Conservation (phyloP, 1,284 basidiomycete genomes). For the Earliella scabrosa region DNA sequence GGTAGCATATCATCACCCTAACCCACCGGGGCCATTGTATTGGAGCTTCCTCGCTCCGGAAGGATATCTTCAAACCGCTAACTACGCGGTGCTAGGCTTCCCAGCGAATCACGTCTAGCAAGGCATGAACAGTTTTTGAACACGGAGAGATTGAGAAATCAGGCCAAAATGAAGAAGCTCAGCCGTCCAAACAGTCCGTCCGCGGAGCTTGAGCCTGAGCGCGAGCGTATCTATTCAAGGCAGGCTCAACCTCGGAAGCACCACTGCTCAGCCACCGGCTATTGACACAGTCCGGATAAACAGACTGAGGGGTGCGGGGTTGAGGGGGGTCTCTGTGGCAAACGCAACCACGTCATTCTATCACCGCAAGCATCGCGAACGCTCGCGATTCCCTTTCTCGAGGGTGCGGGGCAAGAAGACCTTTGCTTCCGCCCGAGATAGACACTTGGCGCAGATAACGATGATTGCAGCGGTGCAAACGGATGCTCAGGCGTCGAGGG, state of each 20-base stretch:
- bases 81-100: too few species aligned
- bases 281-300: background rate
- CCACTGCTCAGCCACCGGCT: background rate
- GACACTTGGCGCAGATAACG: background rate
- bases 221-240: background rate
- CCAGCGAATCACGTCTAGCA: too few species aligned
- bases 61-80: too few species aligned
- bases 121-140: too few species aligned
- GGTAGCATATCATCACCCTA: too few species aligned
- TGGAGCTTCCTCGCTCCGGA: too few species aligned
- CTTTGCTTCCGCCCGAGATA: background rate
- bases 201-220: too few species aligned
- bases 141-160: too few species aligned
- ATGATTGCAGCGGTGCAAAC: background rate
- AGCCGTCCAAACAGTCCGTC: background rate
- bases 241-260: constrained; percentile 12
- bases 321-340: too few species aligned
- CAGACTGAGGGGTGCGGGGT: background rate
- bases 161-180: background rate
- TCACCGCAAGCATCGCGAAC: background rate
- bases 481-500: background rate
- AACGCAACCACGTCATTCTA: background rate
- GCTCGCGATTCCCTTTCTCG: background rate
- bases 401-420: background rate
- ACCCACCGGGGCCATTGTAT: too few species aligned